Evolutionary conservation across 331 rosid species (phyloP).

Genomic region (Rhamnella rubrinervis): DNA sequence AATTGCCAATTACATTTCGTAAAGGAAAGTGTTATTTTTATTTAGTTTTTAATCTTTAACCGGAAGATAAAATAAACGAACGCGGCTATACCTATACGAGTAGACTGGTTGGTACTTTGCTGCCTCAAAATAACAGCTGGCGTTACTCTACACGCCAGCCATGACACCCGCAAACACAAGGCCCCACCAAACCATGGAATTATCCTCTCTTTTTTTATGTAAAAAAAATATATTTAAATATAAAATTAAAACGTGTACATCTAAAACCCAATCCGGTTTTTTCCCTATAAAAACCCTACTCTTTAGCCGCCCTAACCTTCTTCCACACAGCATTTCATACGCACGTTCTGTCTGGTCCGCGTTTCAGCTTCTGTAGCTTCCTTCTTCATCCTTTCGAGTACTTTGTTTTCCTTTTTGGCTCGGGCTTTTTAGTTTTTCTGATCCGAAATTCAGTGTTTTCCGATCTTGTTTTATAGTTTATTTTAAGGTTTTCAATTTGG

Average conservation of each 20-base stretch:
- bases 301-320: not conserved
- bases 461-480: not conserved
- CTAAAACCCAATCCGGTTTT: not conserved
- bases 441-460: not conserved
- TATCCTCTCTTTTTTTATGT: too few species aligned
- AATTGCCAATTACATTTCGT: too few species aligned
- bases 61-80: not conserved
- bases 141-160: slow-evolving; percentile 26
- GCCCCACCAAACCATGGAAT: slow-evolving; percentile 3
- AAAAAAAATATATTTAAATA: not conserved
- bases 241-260: not conserved
- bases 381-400: not conserved
- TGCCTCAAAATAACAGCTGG: slow-evolving; percentile 11
- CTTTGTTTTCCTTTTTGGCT: not conserved
- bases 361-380: slow-evolving; percentile 5
- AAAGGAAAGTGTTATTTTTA: too few species aligned
- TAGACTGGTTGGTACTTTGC: not conserved
- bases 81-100: not conserved
- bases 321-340: slow-evolving; percentile 4
- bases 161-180: slow-evolving; percentile 9
- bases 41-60: too few species aligned
- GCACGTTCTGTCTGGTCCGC: not conserved
- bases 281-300: slow-evolving; percentile 34
- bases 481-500: slow-evolving; percentile 25
- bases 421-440: not conserved